Percentiles rank a stretch among this genome's conserved stretches.
Conservation (phyloP, 2,329 filamentous ascomycete species). For the Trichothecium sympodiale region DNA sequence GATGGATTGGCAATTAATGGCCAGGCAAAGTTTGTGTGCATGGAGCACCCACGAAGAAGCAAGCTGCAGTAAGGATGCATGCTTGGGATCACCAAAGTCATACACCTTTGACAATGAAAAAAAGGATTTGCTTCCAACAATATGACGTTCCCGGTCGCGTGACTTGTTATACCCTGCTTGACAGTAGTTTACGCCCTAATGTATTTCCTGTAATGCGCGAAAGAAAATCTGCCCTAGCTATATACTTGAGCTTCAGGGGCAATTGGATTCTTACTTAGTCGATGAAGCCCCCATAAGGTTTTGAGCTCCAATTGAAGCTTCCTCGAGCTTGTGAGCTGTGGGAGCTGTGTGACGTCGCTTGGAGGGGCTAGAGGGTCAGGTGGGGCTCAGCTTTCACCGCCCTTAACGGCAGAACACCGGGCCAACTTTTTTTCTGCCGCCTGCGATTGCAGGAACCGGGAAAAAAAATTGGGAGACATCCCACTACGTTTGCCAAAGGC, state of each 20-base stretch:
- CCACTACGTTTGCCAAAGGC: conserved; percentile 6
- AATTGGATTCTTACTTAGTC: too few relatives aligned
- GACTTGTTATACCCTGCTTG: neutral
- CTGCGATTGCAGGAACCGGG: conserved; percentile 4
- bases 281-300: too few relatives aligned
- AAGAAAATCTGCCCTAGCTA: too few relatives aligned
- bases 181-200: too few relatives aligned
- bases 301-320: conserved; percentile 5
- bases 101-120: conserved; percentile 15
- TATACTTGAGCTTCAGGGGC: too few relatives aligned
- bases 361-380: conserved; percentile 1
- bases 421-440: conserved; percentile 4
- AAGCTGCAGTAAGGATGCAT: conserved; percentile 16
- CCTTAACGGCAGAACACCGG: conserved; percentile 4
- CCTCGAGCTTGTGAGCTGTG: conserved; percentile 3
- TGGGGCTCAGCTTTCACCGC: conserved; percentile 5
- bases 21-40: conserved; percentile 19
- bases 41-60: conserved; percentile 12
- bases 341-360: conserved; percentile 6
- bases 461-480: conserved; percentile 18
- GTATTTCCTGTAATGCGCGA: too few relatives aligned
- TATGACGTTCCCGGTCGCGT: neutral
- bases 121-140: conserved; percentile 9
- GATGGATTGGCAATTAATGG: conserved; percentile 18
- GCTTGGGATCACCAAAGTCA: conserved; percentile 12